phyloP scores from a whole-genome alignment of 2,329 filamentous ascomycete genomes.

The Aspergillus brunneoviolaceus region DNA sequence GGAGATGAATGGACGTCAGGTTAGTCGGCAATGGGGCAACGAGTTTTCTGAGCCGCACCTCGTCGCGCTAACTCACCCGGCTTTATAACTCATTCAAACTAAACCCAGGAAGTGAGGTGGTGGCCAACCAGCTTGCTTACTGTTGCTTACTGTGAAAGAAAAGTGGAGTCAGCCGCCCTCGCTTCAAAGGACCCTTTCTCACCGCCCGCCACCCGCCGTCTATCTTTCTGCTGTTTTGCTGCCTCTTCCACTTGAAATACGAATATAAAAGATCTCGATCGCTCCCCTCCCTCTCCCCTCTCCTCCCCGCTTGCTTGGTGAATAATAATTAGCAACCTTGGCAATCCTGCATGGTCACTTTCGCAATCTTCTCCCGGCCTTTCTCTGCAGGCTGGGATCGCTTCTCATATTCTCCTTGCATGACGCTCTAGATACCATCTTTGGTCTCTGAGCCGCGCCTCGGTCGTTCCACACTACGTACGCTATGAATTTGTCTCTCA shows the following conservation, averaged over 20 bases:
- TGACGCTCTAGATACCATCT: background rate
- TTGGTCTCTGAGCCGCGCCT: background rate
- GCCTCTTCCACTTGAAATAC: conserved; percentile 1
- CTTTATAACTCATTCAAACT: conserved; percentile 18
- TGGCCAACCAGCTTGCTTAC: conserved; percentile 6
- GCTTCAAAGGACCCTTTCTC: conserved; percentile 20
- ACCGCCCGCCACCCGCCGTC: conserved; percentile 24
- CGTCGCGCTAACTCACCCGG: conserved; percentile 23
- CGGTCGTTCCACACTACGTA: conserved; percentile 42
- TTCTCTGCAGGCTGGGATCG: conserved; percentile 23
- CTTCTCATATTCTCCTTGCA: background rate
- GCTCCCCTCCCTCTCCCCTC: too few relatives aligned
- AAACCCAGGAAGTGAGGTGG: background rate
- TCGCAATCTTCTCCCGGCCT: conserved; percentile 25
- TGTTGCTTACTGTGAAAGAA: too few relatives aligned
- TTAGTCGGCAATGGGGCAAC: conserved; percentile 38
- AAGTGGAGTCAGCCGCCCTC: conserved; percentile 2
- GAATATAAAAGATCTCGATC: background rate
- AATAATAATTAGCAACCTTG: conserved; percentile 7
- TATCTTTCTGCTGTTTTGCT: conserved; percentile 11
- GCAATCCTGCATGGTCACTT: conserved; percentile 27
- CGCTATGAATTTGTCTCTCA: conserved; percentile 65
- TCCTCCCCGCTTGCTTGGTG: conserved; percentile 8
- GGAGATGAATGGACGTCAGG: conserved; percentile 43
- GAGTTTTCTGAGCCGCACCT: conserved; percentile 40